Evolutionary conservation across 208 protist species (phyloP), one percentile per base, ranked within the genome.

Genomic region (Leishmania aethiopica): DNA sequence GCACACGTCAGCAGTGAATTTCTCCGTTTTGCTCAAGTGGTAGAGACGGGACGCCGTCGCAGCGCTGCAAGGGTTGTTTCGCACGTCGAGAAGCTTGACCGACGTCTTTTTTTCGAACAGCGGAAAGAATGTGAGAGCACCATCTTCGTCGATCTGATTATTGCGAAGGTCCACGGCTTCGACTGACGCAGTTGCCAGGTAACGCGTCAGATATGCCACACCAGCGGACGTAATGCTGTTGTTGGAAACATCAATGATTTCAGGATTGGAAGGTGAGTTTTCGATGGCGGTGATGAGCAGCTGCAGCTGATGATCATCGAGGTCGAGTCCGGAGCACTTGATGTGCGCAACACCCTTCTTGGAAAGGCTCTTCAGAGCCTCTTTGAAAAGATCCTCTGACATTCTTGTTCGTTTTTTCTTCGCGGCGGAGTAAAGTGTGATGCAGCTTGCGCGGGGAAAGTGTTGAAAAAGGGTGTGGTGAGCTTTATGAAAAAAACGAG

Each of bases 141-240:
- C 94, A 47, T 77, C 86, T 42, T 97, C 90, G 22, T 86, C 88
- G 80, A 97, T 96, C 72, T 91, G 62, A 77, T 97, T 97, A 57
- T 87, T 82, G 28, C 75, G 47, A 53, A 97, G 82, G 13, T 93
- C 64, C 2, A 97, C 78, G 55, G 95, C 88, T 32, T 86, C 45
- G 13, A 97, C 60, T 15, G 82, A 75, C 15, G 62, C 78, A 35
- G 84, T 89, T 47, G 64, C 42, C 73, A 95, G 51, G 85, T 88
- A 97, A 40, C 67, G 75, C 13, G 84, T 47, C 53, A 97, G 85
- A 45, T 55, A 62, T n/a, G 53, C 35, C 42, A 89, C 84, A 22
- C 92, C 87, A 45, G 77, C 79, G 19, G 85, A 88, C 28, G 94
- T 95, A 72, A 96, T 94, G 42, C 75, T 40, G 85, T 97, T 97